phyloP scores from a whole-genome alignment of 768 basidiomycete genomes.

The Sarcomyxa edulis region DNA sequence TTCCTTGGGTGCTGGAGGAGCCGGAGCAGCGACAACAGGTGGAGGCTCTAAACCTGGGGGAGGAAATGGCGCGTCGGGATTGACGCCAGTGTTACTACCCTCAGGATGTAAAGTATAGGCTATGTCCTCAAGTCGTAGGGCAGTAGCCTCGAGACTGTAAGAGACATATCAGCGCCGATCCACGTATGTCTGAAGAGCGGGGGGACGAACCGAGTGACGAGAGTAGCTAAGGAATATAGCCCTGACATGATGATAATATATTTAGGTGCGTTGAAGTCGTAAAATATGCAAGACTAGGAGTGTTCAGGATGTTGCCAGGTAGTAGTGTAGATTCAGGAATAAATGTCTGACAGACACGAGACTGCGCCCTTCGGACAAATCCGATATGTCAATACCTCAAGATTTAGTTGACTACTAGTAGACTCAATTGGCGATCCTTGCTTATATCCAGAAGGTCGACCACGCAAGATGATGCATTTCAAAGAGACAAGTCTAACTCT shows the following conservation, averaged over 20 bases:
- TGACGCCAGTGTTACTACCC: conserved; percentile 10
- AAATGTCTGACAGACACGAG: no score
- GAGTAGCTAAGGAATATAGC: conserved; percentile 71
- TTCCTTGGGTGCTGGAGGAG: conserved; percentile 28
- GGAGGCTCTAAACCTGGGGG: conserved; percentile 25
- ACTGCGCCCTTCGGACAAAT: no score
- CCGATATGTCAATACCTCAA: no score
- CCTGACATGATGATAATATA: conserved; percentile 28
- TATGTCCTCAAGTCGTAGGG: conserved; percentile 89
- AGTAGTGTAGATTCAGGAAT: no score
- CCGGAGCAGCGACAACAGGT: conserved; percentile 28
- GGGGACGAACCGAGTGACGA: conserved; percentile 67
- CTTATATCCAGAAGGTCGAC: no score
- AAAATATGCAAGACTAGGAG: no score
- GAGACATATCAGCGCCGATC: conserved; percentile 8
- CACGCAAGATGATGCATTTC: no score
- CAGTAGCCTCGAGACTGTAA: conserved; percentile 83
- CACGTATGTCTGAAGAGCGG: conserved; percentile 9
- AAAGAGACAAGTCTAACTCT: conserved; percentile 8
- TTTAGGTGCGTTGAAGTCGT: no score
- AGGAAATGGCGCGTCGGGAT: conserved; percentile 9
- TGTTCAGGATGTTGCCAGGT: no score
- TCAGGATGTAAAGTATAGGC: conserved; percentile 32
- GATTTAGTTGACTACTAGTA: no score
- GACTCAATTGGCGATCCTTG: no score